Evolutionary conservation across 2,329 filamentous ascomycete species (phyloP), one percentile per base, ranked within the genome.

Genomic region (Rutstroemia sp.): DNA sequence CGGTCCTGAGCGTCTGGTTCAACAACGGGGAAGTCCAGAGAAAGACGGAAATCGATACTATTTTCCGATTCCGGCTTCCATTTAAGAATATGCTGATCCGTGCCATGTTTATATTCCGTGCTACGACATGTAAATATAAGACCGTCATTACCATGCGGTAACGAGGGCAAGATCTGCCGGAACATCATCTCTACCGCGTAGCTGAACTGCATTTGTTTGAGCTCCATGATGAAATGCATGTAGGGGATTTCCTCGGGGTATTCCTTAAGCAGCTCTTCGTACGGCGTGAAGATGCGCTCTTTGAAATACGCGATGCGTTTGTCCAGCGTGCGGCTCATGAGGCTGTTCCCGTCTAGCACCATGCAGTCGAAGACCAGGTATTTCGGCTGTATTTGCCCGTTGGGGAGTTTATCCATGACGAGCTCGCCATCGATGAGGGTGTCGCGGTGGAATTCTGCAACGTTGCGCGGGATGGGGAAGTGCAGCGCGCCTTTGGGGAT

Each of bases 11-110:
- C 79, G 65, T 86, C 81, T 1, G 87, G 86, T 58, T 88, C 80
- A n/a, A 87, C 76, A 0, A 77, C 68, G 0, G 88, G 87, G 66
- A 96, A 97, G 12, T 80, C 77, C 45, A 99, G 79, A 51, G 81
- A 82, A 65, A 97, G 79, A 44, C 87, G 82, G 71, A 96, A 96
- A 70, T 99, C 94, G 64, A 99, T 84, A 0, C 91, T 95, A 74
- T 99, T 99, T 71, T 99, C 94, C 62, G 89, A 79, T 4, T 90
- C 89, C 0, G 92, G 91, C 73, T 99, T 99, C 94, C 94, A 99
- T 72, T 99, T 99, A 40, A 99, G 77, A 61, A 96, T 99, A 70
- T 96, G 87, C 50, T 83, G 82, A 72, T 99, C 94, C 12, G 94
- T 99, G 63, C 94, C 94, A 63, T 88, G 86, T 65, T 86, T 86